Base-by-base conservation (phyloP, 139 green algal species). In the Zygnema cylindricum region DNA sequence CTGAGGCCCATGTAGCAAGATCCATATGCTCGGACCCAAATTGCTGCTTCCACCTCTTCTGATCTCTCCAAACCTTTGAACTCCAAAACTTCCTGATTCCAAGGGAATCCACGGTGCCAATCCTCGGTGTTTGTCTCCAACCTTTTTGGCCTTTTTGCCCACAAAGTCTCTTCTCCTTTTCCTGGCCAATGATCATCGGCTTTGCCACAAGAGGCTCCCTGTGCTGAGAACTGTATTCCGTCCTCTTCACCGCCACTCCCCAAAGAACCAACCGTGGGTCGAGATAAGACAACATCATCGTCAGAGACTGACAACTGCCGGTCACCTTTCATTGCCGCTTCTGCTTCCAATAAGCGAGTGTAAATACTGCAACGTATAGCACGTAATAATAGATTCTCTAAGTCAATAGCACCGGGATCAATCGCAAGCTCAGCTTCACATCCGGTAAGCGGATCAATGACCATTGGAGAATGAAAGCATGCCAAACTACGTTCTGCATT, bases 361-460 rank as follows among this genome's bases (percentile, higher is more conserved):
- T 89, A 54, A 22, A 55, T 63, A 22, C 21, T 89, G 21, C 84
- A 89, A 39, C 40, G 42, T 41, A 55, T 55, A 32, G 84, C 84
- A 40, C 41, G 42, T 77, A 89, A 35, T 36, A 89, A 38, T n/a
- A 89, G 76, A 73, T n/a, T n/a, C 77, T 89, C 84, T 40, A 89
- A 23, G 30, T 88, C 77, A 25, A 89, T 86, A 25, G 42, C n/a
- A 1, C 39, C 35, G 23, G 38, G 42, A 39, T 88, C 73, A 38
- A 88, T 22, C 32, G 36, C 39, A 3, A 88, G 35, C 55, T 84
- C 36, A 30, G 57, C 82, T 49, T 88, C 82, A 69, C 69, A 40
- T 33, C 42, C 82, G 25, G 82, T 88, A 36, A 42, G 33, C 23
- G 82, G 82, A 73, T 88, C 82, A 43, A 88, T 73, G 36, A 88